phyloP scores from a whole-genome alignment of 148 eudicot species.

The Polygonum aviculare region DNA sequence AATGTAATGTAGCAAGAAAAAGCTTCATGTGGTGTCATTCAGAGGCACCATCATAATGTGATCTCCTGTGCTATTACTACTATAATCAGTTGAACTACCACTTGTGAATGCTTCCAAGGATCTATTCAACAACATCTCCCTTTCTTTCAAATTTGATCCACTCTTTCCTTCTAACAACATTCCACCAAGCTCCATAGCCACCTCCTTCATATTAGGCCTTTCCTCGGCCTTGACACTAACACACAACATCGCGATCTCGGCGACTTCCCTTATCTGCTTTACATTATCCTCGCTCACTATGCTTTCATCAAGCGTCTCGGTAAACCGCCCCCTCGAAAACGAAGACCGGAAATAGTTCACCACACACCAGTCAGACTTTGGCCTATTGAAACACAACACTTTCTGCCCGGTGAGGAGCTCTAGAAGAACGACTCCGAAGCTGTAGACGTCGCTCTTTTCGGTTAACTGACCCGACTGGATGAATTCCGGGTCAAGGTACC shows the following conservation, averaged over 20 bases:
- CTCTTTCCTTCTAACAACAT: background rate
- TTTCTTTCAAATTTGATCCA: background rate
- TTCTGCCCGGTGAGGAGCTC: slow-evolving; percentile 5
- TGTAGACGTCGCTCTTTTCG: slow-evolving; percentile 11
- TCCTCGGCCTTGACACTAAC: slow-evolving; percentile 12
- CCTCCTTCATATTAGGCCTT: slow-evolving; percentile 15
- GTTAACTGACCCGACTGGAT: slow-evolving; percentile 6
- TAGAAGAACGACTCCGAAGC: slow-evolving; percentile 12
- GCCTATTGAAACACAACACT: background rate
- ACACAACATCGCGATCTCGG: slow-evolving; percentile 3
- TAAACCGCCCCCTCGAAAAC: background rate
- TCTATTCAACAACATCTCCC: slow-evolving; percentile 1
- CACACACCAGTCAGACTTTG: background rate
- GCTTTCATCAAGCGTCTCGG: background rate
- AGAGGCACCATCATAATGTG: background rate
- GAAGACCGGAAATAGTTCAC: background rate
- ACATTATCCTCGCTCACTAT: background rate
- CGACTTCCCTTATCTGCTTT: slow-evolving; percentile 5
- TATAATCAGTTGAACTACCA: background rate
- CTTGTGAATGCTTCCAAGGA: background rate
- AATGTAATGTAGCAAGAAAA: background rate
- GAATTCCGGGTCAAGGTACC: slow-evolving; percentile 17
- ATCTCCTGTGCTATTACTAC: background rate
- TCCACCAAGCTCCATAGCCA: slow-evolving; percentile 9
- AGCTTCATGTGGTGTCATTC: background rate